Evolutionary conservation across 331 rosid species (phyloP).

Genomic region (Saraca asoca): DNA sequence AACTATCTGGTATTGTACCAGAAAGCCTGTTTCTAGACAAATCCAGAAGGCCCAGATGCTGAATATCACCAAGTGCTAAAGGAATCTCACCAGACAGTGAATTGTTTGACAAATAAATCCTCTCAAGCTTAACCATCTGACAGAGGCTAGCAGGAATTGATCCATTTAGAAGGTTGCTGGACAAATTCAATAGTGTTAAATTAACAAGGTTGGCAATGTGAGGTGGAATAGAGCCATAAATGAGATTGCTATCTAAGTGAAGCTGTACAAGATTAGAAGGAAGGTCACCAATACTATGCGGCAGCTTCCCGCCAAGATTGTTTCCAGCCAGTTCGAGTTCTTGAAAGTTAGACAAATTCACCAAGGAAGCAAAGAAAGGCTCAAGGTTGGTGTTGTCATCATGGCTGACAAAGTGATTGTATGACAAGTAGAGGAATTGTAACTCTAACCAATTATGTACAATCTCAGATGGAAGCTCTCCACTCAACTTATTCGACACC

Average conservation of each 20-base stretch:
- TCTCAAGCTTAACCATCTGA: slow-evolving; percentile 65
- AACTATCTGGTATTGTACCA: slow-evolving; percentile 81
- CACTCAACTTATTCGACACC: slow-evolving; percentile 67
- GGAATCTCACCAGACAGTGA: slow-evolving; percentile 85
- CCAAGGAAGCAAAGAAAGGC: slow-evolving; percentile 74
- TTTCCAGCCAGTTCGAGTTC: slow-evolving; percentile 83
- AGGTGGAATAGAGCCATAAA: slow-evolving; percentile 74
- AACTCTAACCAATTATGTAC: slow-evolving; percentile 53
- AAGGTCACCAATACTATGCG: slow-evolving; percentile 71
- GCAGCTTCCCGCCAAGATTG: slow-evolving; percentile 70
- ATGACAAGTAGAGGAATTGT: slow-evolving; percentile 72
- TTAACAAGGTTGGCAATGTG: slow-evolving; percentile 67
- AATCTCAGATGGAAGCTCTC: slow-evolving; percentile 68
- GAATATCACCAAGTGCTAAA: slow-evolving; percentile 54
- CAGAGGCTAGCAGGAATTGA: slow-evolving; percentile 64
- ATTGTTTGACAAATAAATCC: slow-evolving; percentile 73
- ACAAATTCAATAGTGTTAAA: slow-evolving; percentile 73
- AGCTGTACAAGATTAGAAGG: slow-evolving; percentile 57
- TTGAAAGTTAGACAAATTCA: slow-evolving; percentile 57
- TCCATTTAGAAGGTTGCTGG: slow-evolving; percentile 76
- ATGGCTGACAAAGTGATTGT: slow-evolving; percentile 69
- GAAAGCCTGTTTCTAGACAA: slow-evolving; percentile 77
- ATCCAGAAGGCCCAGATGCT: slow-evolving; percentile 80
- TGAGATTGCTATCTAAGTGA: slow-evolving; percentile 65
- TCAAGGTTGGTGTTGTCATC: slow-evolving; percentile 76